These are phyloP conservation scores for Auriculariales sp. DNA, from an alignment of 768 basidiomycete species.

Conservation along the genomic window DNA sequence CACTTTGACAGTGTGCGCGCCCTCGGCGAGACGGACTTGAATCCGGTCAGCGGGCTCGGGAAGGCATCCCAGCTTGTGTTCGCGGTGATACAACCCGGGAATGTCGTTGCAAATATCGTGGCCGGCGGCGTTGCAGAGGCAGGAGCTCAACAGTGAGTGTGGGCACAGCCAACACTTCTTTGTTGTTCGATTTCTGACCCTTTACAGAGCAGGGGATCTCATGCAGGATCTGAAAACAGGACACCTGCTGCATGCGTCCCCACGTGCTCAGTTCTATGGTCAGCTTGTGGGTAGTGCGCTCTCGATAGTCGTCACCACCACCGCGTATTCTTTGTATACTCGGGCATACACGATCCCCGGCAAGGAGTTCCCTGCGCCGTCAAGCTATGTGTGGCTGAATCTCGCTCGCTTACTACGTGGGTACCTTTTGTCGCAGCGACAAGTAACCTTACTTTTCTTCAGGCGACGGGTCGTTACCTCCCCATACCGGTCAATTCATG, in stretches of 20 bases:
- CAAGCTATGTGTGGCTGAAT: conserved; percentile 84
- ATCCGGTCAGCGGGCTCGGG: conserved; percentile 83
- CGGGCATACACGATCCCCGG: conserved; percentile 81
- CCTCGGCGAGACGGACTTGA: conserved; percentile 89
- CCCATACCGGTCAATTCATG: conserved; percentile 68
- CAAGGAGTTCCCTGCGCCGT: conserved; percentile 90
- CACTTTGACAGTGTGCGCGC: conserved; percentile 58
- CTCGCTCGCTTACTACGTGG: conserved; percentile 62
- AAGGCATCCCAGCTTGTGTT: conserved; percentile 93
- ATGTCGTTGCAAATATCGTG: conserved; percentile 94
- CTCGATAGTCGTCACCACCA: conserved; percentile 78
- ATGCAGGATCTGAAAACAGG: conserved; percentile 99
- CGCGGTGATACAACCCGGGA: conserved; percentile 86
- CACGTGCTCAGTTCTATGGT: conserved; percentile 86
- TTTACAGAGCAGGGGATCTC: conserved; percentile 73
- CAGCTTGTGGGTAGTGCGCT: conserved; percentile 83
- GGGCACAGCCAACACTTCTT: neutral
- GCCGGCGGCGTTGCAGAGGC: conserved; percentile 95
- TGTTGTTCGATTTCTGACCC: conserved; percentile 1
- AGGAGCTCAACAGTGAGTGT: conserved; percentile 73
- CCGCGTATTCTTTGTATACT: conserved; percentile 77
- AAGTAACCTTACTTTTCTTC: conserved; percentile 13
- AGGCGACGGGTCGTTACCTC: conserved; percentile 76
- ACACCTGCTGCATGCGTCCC: conserved; percentile 81
- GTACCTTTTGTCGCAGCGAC: conserved; percentile 14